phyloP scores from a whole-genome alignment of 78 protist genomes.

The Dictyostelium purpureum region DNA sequence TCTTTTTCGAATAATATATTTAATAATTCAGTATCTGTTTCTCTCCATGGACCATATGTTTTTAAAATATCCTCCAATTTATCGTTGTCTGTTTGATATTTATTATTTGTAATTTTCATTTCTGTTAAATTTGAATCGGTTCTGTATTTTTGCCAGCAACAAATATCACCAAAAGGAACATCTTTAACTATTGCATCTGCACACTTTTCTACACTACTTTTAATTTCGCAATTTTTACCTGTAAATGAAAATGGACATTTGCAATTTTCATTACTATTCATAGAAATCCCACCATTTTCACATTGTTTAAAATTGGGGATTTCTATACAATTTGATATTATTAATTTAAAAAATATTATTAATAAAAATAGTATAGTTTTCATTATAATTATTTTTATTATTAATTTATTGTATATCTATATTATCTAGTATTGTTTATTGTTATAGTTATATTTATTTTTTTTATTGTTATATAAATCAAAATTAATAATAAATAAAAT shows the following conservation, averaged over 20 bases:
- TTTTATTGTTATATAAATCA: no score
- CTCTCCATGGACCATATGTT: conserved; percentile 27
- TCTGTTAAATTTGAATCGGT: not conserved
- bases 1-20: not conserved
- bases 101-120: not conserved
- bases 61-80: not conserved
- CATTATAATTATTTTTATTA: no score
- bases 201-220: not conserved
- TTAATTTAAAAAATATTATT: no score
- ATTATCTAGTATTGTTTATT: no score
- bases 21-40: not conserved
- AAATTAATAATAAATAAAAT: no score
- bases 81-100: not conserved
- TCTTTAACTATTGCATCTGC: not conserved
- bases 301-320: not conserved
- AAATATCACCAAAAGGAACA: not conserved
- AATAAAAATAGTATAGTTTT: no score
- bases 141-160: conserved; percentile 34
- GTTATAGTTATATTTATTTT: no score
- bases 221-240: not conserved
- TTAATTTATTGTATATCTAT: no score
- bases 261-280: not conserved
- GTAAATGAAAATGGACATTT: not conserved
- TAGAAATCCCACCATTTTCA: not conserved
- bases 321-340: no score